Conservation (phyloP, 768 basidiomycete genomes). For the Leccinum truebloodii region DNA sequence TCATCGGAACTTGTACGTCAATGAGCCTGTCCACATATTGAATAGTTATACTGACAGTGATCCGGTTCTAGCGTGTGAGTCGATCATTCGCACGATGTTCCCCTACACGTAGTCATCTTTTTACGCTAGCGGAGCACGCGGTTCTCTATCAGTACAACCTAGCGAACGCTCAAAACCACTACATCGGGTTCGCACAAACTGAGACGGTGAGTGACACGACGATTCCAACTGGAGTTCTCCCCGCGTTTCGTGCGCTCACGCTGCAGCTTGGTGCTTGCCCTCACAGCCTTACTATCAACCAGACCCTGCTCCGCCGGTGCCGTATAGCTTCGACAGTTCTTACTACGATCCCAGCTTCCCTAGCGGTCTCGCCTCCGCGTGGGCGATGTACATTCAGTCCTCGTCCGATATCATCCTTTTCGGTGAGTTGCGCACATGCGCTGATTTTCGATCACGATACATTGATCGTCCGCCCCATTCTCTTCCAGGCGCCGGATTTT, state of each 20-base stretch:
- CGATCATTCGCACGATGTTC: not conserved
- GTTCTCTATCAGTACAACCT: slow-evolving; percentile 51
- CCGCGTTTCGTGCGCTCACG: not conserved
- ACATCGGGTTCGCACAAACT: slow-evolving; percentile 51
- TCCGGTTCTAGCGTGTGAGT: slow-evolving; percentile 23
- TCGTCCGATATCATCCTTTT: slow-evolving; percentile 46
- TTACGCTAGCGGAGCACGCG: slow-evolving; percentile 43
- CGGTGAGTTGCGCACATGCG: slow-evolving; percentile 28
- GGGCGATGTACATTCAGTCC: slow-evolving; percentile 26
- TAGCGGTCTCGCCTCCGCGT: not conserved
- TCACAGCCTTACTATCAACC: slow-evolving; percentile 52
- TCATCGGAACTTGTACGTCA: slow-evolving; percentile 61
- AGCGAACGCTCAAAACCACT: slow-evolving; percentile 45
- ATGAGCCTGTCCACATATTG: not conserved
- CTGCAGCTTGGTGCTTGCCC: not conserved
- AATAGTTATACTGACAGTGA: slow-evolving; percentile 1
- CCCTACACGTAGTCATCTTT: not conserved
- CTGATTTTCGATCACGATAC: slow-evolving; percentile 27
- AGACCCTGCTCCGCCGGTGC: slow-evolving; percentile 41
- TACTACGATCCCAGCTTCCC: slow-evolving; percentile 42
- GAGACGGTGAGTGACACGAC: slow-evolving; percentile 40
- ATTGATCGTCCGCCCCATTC: not conserved
- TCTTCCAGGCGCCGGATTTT: slow-evolving; percentile 45
- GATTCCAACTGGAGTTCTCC: not conserved
- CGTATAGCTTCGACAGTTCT: slow-evolving; percentile 36